A percentile compares a stretch with the other conserved stretches of the same genome.
These are phyloP conservation scores for Canariomyces notabilis DNA, from an alignment of 2,329 filamentous ascomycete genomes.

Conservation along the genomic window DNA sequence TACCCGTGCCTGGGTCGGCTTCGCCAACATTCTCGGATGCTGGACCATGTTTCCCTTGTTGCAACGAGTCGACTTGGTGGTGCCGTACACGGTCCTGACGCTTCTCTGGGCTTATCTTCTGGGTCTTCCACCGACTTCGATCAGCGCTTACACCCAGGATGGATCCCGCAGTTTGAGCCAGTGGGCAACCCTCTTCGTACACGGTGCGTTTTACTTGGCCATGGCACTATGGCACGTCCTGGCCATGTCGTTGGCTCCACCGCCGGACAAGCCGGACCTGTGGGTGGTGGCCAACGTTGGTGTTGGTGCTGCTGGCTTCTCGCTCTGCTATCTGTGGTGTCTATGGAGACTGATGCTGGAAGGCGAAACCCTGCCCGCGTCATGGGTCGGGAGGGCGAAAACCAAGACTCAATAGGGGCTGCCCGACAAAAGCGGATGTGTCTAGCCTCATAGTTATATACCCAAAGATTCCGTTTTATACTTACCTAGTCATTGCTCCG, in stretches of 20 bases:
- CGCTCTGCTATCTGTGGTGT: constrained; percentile 88
- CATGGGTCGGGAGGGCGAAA: constrained; percentile 29
- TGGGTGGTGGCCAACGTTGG: constrained; percentile 92
- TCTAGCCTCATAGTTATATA: constrained; percentile 13
- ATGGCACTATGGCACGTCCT: constrained; percentile 80
- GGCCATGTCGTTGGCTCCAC: constrained; percentile 64
- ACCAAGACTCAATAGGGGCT: constrained; percentile 36
- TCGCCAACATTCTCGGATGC: constrained; percentile 80
- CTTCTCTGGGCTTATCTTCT: constrained; percentile 88
- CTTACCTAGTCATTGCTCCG: background rate
- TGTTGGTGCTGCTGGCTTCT: constrained; percentile 79
- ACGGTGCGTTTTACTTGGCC: constrained; percentile 67
- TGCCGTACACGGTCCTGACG: constrained; percentile 82
- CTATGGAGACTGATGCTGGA: constrained; percentile 61
- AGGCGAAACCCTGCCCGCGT: constrained; percentile 45
- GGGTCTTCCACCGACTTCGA: constrained; percentile 73
- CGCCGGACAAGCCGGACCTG: constrained; percentile 76
- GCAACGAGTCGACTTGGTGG: constrained; percentile 71
- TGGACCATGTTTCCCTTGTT: constrained; percentile 96
- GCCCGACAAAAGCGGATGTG: background rate
- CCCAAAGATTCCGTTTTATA: constrained; percentile 12
- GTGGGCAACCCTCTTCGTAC: constrained; percentile 62
- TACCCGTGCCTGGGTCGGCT: constrained; percentile 86
- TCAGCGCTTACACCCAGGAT: constrained; percentile 61
- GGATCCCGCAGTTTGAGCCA: constrained; percentile 42